These are phyloP conservation scores for Blepharisma stoltei DNA, from an alignment of 73 alveolate genomes.

Conservation along the genomic window DNA sequence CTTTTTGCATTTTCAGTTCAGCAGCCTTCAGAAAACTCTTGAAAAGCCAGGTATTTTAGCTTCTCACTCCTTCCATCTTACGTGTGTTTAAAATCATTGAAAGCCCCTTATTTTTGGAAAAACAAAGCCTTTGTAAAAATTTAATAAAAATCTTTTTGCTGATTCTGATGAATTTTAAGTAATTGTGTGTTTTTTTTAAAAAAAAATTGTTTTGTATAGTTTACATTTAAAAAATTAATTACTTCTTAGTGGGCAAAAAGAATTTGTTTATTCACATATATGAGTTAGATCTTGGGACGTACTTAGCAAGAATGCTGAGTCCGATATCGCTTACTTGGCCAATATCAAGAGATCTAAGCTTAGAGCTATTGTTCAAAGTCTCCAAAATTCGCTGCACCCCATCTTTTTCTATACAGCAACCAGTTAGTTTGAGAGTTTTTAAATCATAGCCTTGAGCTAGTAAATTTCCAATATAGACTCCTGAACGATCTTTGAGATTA, in stretches of 20 bases:
- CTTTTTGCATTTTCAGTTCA: constrained; percentile 2
- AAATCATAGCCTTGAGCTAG: not conserved
- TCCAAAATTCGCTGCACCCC: constrained; percentile 18
- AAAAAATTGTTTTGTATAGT: too few species aligned
- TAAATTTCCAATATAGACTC: constrained; percentile 29
- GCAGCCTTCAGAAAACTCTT: not conserved
- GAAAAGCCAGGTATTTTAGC: constrained; percentile 14
- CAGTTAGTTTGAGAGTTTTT: not conserved
- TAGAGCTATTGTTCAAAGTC: not conserved
- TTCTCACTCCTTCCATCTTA: too few species aligned
- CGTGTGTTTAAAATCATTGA: too few species aligned
- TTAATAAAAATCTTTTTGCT: too few species aligned
- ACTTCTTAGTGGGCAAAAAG: too few species aligned
- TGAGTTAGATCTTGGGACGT: constrained; percentile 20
- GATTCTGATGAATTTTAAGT: too few species aligned
- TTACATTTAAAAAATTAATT: too few species aligned
- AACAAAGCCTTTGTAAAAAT: too few species aligned
- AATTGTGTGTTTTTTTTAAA: too few species aligned
- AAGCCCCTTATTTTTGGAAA: too few species aligned
- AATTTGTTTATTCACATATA: too few species aligned
- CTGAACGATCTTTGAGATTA: constrained; percentile 25
- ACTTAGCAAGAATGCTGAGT: not conserved
- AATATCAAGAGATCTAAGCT: not conserved
- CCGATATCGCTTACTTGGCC: constrained; percentile 9
- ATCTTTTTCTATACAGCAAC: not conserved